These are phyloP conservation scores for Kluyveromyces aestuarii DNA, from an alignment of 805 yeast genomes.

Conservation along the genomic window DNA sequence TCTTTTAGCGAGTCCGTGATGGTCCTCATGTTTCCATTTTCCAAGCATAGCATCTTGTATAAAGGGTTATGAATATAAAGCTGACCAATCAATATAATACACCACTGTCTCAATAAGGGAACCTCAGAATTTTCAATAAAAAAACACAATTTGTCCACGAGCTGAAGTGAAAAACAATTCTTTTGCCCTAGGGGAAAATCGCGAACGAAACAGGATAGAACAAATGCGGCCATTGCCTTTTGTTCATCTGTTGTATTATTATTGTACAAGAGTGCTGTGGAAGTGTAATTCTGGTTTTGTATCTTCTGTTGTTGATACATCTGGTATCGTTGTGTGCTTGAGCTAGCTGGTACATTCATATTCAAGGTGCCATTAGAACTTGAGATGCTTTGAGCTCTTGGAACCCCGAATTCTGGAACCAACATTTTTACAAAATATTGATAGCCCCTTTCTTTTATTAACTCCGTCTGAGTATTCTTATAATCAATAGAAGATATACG, in stretches of 20 bases:
- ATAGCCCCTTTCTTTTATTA: conserved; percentile 84
- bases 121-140: conserved; percentile 68
- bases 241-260: conserved; percentile 59
- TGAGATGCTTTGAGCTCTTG: conserved; percentile 8
- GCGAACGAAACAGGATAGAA: conserved; percentile 72
- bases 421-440: conserved; percentile 78
- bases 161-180: conserved; percentile 64
- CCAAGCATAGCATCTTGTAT: conserved; percentile 61
- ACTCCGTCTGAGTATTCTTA: conserved; percentile 81
- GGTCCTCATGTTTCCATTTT: conserved; percentile 48
- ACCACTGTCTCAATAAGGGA: conserved; percentile 89
- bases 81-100: conserved; percentile 68
- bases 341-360: conserved; percentile 13
- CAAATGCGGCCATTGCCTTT: conserved; percentile 92
- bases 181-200: conserved; percentile 76
- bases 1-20: conserved; percentile 58
- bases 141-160: conserved; percentile 55
- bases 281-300: conserved; percentile 2
- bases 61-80: conserved; percentile 65
- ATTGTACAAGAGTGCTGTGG: conserved; percentile 5
- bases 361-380: conserved; percentile 15
- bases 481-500: conserved; percentile 94
- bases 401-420: conserved; percentile 34
- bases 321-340: conserved; percentile 13
- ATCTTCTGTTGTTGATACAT: conserved; percentile 12